These are phyloP conservation scores for Gossypium herbaceum DNA, from an alignment of 345 rosid species.

Conservation along the genomic window DNA sequence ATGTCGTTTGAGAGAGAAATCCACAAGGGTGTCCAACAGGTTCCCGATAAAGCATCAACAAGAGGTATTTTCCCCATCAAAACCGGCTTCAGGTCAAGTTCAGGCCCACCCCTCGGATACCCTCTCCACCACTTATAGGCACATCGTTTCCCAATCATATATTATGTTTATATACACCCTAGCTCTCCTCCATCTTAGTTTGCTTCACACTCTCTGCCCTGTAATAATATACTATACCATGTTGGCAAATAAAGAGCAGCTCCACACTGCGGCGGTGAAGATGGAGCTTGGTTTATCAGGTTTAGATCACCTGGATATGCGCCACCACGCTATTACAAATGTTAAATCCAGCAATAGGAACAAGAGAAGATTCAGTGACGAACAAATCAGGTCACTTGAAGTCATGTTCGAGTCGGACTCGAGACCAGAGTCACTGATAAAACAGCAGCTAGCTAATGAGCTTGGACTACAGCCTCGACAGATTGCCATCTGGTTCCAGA, in stretches of 20 bases:
- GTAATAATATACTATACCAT: neutral
- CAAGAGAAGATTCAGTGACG: slow-evolving; percentile 27
- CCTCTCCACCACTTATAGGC: neutral
- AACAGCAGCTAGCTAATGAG: slow-evolving; percentile 33
- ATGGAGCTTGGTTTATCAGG: neutral
- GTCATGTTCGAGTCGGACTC: slow-evolving; percentile 25
- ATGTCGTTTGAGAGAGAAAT: slow-evolving; percentile 2
- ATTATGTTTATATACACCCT: neutral
- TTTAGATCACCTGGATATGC: slow-evolving; percentile 13
- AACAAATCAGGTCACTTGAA: slow-evolving; percentile 28
- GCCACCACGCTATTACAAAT: neutral
- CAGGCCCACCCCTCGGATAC: slow-evolving; percentile 21
- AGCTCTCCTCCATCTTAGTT: neutral
- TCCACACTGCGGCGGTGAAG: slow-evolving; percentile 4
- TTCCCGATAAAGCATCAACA: slow-evolving; percentile 3
- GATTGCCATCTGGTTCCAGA: slow-evolving; percentile 49
- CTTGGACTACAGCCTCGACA: slow-evolving; percentile 42
- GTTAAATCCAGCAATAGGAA: neutral
- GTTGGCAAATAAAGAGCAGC: neutral
- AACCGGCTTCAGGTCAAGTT: neutral
- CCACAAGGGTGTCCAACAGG: slow-evolving; percentile 8
- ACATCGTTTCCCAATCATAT: neutral
- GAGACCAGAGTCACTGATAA: slow-evolving; percentile 20
- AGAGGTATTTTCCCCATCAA: neutral
- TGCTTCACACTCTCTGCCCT: neutral